Evolutionary conservation across 208 protist species (phyloP), one percentile per base, ranked within the genome.

Genomic region (Jaenimonas drosophilae): DNA sequence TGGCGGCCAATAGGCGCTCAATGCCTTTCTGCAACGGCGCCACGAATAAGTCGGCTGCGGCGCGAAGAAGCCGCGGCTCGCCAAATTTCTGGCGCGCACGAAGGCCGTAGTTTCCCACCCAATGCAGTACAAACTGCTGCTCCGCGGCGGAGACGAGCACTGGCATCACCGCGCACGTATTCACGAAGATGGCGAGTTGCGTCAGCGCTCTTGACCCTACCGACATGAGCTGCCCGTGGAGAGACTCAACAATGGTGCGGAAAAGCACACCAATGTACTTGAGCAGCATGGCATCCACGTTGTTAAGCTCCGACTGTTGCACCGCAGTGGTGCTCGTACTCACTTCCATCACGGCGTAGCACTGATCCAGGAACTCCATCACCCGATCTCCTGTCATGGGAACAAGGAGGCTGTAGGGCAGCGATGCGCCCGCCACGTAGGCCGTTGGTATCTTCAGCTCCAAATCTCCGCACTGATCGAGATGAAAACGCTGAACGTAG

Each of bases 231-330:
- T 81, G 72, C 1, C 61, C 60, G 19, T 76, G 62, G 49, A 92
- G 55, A 24, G 72, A 62, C 57, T 89, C 77, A 20, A 78, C 64
- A 20, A 87, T 73, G 5, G 86, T 89, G 26, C 86, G 78, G 43
- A 94, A 91, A 20, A 91, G 61, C 16, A 94, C 79, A 1, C 76
- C 76, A 16, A 94, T 44, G 51, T 91, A 94, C 63, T 91, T 91
- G 30, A 94, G 65, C 33, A 94, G 50, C 86, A 94, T 94, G 40
- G 88, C 81, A 48, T 94, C 86, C 38, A 83, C 70, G 56, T 91
- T 91, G 63, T 94, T 94, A 34, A 89, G 61, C 61, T 91, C 81
- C 20, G 86, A 91, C 50, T 84, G 80, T 34, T 75, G 79, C 38
- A 82, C 65, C 12, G 67, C 76, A 2, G 73, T 61, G 20, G 49